Evolutionary conservation across 1,139 yeast genomes (phyloP).

Genomic region (Scheffersomyces titani): DNA sequence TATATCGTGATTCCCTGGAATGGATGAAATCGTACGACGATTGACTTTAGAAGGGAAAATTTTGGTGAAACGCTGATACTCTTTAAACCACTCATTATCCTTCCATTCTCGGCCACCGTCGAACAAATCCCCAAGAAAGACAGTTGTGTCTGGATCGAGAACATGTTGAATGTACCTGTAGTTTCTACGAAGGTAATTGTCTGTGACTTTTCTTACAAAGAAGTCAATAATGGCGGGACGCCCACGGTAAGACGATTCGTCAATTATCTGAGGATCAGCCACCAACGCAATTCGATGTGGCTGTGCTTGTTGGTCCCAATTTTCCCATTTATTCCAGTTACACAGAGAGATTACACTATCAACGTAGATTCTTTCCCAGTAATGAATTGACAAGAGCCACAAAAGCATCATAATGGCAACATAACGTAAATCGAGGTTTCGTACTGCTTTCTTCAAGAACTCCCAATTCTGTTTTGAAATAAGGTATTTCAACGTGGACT

Average conservation of each 20-base stretch:
- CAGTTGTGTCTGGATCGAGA: constrained; percentile 72
- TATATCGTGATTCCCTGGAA: constrained; percentile 96
- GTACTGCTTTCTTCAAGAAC: neutral
- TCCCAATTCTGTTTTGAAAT: neutral
- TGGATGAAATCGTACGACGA: constrained; percentile 52
- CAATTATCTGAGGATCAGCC: constrained; percentile 94
- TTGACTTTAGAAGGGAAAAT: constrained; percentile 58
- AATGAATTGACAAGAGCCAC: constrained; percentile 49
- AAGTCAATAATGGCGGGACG: constrained; percentile 48
- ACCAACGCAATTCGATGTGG: constrained; percentile 70
- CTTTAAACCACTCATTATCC: constrained; percentile 62
- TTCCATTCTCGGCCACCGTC: constrained; percentile 96
- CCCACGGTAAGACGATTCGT: constrained; percentile 68
- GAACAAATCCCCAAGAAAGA: constrained; percentile 87
- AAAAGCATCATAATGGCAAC: neutral
- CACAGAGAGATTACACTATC: constrained; percentile 51
- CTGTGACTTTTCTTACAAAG: constrained; percentile 55
- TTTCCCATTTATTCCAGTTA: constrained; percentile 66
- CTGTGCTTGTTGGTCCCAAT: constrained; percentile 37
- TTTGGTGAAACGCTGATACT: constrained; percentile 63
- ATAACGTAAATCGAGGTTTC: constrained; percentile 4
- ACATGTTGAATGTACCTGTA: constrained; percentile 60
- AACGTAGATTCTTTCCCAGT: constrained; percentile 63
- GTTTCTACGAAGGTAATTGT: constrained; percentile 78
- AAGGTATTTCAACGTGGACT: neutral